Conservation (phyloP, 306 rosid genomes). For the Arachis stenosperma region DNA sequence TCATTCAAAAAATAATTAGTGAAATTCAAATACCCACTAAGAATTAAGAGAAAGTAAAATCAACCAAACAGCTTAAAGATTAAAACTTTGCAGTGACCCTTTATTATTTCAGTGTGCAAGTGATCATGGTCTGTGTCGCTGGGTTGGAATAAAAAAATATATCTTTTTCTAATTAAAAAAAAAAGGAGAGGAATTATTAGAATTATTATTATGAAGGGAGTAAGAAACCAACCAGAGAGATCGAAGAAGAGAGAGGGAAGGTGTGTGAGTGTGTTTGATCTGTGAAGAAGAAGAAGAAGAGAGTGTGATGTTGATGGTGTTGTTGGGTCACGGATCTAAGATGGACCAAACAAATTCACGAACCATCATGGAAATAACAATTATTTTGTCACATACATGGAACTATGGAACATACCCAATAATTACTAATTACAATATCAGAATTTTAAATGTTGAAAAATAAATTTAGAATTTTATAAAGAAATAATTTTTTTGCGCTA, state of each 20-base stretch:
- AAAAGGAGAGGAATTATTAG: background rate
- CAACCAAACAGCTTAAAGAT: constrained; percentile 18
- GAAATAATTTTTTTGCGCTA: too few relatives aligned
- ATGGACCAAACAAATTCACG: constrained; percentile 39
- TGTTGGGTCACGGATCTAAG: constrained; percentile 47
- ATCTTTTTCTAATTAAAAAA: background rate
- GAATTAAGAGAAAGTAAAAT: constrained; percentile 16
- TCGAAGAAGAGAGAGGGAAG: constrained; percentile 22
- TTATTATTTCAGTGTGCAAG: background rate
- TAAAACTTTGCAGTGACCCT: constrained; percentile 20
- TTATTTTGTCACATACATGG: constrained; percentile 23
- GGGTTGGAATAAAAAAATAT: background rate
- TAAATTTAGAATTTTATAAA: too few relatives aligned
- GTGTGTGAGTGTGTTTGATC: constrained; percentile 30
- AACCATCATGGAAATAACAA: constrained; percentile 36
- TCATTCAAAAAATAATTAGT: background rate
- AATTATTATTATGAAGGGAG: constrained; percentile 15
- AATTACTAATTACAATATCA: too few relatives aligned
- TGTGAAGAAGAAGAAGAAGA: constrained; percentile 32
- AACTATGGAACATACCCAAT: too few relatives aligned
- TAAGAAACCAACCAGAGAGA: constrained; percentile 7
- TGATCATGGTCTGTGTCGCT: constrained; percentile 17
- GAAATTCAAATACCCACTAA: constrained; percentile 1
- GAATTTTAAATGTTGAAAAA: too few relatives aligned
- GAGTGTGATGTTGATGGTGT: constrained; percentile 12